These are phyloP conservation scores for Miamiensis avidus DNA, from an alignment of 169 alveolate genomes.

Conservation along the genomic window DNA sequence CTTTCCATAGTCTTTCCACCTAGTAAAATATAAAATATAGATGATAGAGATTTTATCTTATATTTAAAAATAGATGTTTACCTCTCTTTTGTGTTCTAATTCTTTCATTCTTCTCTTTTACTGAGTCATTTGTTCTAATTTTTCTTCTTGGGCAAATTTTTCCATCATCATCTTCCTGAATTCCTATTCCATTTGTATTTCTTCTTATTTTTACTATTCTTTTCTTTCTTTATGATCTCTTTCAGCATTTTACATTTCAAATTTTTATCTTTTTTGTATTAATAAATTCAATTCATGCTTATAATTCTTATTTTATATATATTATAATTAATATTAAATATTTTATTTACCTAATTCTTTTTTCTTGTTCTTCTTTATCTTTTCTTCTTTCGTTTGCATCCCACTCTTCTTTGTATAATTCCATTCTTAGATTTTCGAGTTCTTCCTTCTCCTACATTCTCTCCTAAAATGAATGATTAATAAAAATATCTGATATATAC, in stretches of 20 bases:
- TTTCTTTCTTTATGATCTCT: constrained; percentile 56
- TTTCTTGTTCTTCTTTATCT: constrained; percentile 57
- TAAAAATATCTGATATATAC: too few relatives aligned
- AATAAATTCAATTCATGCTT: not conserved
- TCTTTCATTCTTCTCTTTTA: constrained; percentile 79
- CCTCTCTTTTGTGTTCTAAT: constrained; percentile 83
- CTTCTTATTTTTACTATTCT: constrained; percentile 68
- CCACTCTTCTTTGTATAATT: constrained; percentile 63
- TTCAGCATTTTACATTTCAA: constrained; percentile 65
- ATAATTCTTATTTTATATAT: too few relatives aligned
- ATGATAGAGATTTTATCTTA: not conserved
- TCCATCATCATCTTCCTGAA: constrained; percentile 75
- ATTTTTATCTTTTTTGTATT: constrained; percentile 24
- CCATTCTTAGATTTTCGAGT: constrained; percentile 62
- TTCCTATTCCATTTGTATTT: constrained; percentile 74
- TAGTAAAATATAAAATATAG: not conserved
- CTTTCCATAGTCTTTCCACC: constrained; percentile 78
- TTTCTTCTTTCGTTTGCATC: constrained; percentile 66
- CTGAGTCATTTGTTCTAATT: constrained; percentile 80
- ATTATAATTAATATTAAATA: not conserved
- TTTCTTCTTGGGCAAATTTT: constrained; percentile 85
- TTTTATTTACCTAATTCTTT: constrained; percentile 38
- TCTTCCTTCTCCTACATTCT: constrained; percentile 70
- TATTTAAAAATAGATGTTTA: constrained; percentile 3
- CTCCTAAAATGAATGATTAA: not conserved